These are phyloP conservation scores for button mushroom (Agaricus bisporus) DNA, from an alignment of 768 basidiomycete species.

Conservation along the genomic window DNA sequence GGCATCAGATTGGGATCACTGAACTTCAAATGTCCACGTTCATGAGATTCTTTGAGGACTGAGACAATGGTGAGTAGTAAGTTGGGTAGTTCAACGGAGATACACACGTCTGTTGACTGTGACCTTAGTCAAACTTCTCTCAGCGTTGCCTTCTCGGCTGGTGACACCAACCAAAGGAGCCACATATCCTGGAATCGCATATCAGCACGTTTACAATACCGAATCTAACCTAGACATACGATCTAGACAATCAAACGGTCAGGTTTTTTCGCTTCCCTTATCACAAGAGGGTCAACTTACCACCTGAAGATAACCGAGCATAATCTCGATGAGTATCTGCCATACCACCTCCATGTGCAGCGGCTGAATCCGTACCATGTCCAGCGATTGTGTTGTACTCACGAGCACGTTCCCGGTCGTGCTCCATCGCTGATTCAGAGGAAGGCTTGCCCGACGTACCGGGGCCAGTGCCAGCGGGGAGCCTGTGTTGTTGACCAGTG, in stretches of 20 bases:
- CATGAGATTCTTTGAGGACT: constrained; percentile 11
- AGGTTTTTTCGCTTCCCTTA: neutral
- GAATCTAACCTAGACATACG: neutral
- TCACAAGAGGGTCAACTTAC: neutral
- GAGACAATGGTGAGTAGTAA: neutral
- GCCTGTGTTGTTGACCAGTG: constrained; percentile 6
- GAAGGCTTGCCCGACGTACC: constrained; percentile 14
- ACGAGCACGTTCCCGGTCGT: constrained; percentile 4
- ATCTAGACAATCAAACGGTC: neutral
- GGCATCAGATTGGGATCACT: constrained; percentile 14
- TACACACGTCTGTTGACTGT: neutral
- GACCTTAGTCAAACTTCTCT: neutral
- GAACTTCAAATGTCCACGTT: constrained; percentile 11
- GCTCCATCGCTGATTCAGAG: constrained; percentile 7
- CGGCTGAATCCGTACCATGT: constrained; percentile 17
- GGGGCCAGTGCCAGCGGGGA: constrained; percentile 17
- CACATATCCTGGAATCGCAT: neutral
- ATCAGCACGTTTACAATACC: neutral
- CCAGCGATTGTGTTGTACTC: constrained; percentile 12
- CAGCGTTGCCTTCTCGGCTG: neutral
- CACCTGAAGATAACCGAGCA: neutral
- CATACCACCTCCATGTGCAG: constrained; percentile 15
- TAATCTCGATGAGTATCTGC: constrained; percentile 10
- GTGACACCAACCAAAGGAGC: neutral
- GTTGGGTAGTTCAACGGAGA: neutral